Conservation (phyloP, 1,139 yeast species). For the Williopsis jadinii region DNA sequence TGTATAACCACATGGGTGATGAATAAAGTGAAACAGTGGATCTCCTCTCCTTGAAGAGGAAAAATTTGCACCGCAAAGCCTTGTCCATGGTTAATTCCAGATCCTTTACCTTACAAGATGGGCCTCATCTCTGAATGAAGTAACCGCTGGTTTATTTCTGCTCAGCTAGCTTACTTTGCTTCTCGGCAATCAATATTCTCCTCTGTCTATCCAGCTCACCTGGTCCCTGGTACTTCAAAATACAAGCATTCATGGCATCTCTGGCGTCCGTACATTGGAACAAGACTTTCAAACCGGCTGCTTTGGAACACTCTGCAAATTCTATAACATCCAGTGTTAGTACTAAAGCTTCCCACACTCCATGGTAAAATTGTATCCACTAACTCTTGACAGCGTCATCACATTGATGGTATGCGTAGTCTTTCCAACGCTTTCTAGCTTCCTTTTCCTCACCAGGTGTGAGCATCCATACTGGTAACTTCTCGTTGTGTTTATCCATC, state of each 20-base stretch:
- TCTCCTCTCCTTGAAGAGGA: too few relatives aligned
- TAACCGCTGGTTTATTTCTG: not conserved
- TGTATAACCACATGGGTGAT: too few relatives aligned
- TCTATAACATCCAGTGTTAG: constrained; percentile 28
- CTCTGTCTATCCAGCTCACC: constrained; percentile 68
- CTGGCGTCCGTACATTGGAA: constrained; percentile 52
- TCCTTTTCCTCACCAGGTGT: constrained; percentile 83
- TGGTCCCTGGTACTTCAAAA: constrained; percentile 57
- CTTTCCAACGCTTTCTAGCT: constrained; percentile 72
- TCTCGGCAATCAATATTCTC: constrained; percentile 53
- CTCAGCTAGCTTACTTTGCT: constrained; percentile 31
- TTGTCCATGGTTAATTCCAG: too few relatives aligned
- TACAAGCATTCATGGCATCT: constrained; percentile 65
- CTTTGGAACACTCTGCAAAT: constrained; percentile 48
- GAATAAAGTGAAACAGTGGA: too few relatives aligned
- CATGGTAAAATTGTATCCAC: constrained; percentile 12
- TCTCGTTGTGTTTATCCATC: constrained; percentile 22
- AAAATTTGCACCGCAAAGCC: too few relatives aligned
- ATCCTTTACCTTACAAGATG: too few relatives aligned
- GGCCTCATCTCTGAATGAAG: not conserved
- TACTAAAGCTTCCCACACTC: not conserved
- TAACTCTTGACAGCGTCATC: constrained; percentile 53
- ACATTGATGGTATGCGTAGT: constrained; percentile 64
- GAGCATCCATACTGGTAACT: constrained; percentile 74
- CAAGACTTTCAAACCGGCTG: constrained; percentile 46